Percentiles rank a stretch among this genome's conserved stretches.
Conservation (phyloP, 2,329 filamentous ascomycete species). For the Penicillium vulpinum region DNA sequence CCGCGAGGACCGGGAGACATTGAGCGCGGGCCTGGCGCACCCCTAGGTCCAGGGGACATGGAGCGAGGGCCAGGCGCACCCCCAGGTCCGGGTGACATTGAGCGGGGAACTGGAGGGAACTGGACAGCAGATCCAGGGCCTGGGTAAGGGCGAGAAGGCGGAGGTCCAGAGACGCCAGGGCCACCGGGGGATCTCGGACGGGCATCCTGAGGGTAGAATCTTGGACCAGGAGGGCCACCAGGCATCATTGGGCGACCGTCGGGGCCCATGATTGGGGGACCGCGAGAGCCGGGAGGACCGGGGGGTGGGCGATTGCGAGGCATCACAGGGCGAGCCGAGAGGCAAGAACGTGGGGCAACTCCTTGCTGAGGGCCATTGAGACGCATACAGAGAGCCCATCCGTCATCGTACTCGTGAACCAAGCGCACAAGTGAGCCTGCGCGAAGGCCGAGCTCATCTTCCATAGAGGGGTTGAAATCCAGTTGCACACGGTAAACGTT, state of each 20-base stretch:
- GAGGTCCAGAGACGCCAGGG: conserved; percentile 30
- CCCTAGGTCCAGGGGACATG: conserved; percentile 35
- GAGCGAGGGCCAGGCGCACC: conserved; percentile 26
- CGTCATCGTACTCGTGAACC: conserved; percentile 95
- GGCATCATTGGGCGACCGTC: conserved; percentile 33
- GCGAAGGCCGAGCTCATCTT: conserved; percentile 81
- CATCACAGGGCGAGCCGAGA: conserved; percentile 89
- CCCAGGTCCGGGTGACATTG: conserved; percentile 37
- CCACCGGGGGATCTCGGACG: conserved; percentile 49
- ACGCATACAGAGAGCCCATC: conserved; percentile 91
- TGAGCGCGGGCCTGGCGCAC: conserved; percentile 26
- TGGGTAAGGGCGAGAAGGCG: conserved; percentile 27
- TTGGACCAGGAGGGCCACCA: conserved; percentile 30
- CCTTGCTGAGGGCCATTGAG: conserved; percentile 90
- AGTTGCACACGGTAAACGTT: conserved; percentile 91
- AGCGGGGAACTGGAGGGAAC: conserved; percentile 40
- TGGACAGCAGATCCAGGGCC: conserved; percentile 29
- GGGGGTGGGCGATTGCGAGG: conserved; percentile 60
- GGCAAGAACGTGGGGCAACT: conserved; percentile 88
- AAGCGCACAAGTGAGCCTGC: conserved; percentile 83
- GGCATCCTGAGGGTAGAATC: conserved; percentile 38
- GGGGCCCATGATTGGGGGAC: conserved; percentile 37
- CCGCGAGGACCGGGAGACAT: conserved; percentile 45
- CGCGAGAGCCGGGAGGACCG: conserved; percentile 35
- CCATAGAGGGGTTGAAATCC: conserved; percentile 89